Percentiles rank a stretch among this genome's conserved stretches.
Evolutionary conservation across 192 early-diverging fungal species (phyloP).

Genomic region (Geranomyces variabilis): DNA sequence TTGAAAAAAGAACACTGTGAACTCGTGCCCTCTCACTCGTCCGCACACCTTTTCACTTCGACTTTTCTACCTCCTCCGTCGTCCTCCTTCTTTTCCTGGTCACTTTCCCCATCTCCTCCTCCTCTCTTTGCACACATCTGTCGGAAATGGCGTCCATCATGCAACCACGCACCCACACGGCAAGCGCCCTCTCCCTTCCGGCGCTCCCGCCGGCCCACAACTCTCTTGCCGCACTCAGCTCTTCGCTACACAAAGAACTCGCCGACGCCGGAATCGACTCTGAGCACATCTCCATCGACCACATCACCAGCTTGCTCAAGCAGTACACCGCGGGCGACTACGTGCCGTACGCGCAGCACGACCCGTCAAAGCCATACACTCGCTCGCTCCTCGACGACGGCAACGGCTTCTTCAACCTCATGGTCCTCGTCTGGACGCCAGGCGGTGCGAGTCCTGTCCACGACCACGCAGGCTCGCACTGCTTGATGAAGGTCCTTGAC

Average conservation of each 20-base stretch:
- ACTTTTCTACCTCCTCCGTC: too few relatives aligned
- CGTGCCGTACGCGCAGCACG: conserved; percentile 71
- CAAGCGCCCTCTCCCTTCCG: too few relatives aligned
- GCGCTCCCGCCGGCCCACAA: neutral
- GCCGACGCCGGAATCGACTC: conserved; percentile 58
- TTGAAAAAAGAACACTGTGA: too few relatives aligned
- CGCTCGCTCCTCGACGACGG: conserved; percentile 89
- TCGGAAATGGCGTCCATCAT: too few relatives aligned
- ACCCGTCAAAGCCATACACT: conserved; percentile 70
- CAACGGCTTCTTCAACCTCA: conserved; percentile 90
- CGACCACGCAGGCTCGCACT: conserved; percentile 87
- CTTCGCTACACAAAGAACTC: conserved; percentile 53
- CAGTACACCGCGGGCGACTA: conserved; percentile 68
- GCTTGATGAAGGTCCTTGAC: conserved; percentile 88
- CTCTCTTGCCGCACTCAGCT: conserved; percentile 38
- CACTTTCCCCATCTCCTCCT: too few relatives aligned
- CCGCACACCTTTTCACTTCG: too few relatives aligned
- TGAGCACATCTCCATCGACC: conserved; percentile 49
- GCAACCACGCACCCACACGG: too few relatives aligned
- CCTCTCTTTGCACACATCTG: too few relatives aligned
- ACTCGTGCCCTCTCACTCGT: too few relatives aligned
- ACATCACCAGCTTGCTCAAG: conserved; percentile 64
- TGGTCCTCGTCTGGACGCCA: conserved; percentile 84
- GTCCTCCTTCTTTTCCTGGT: too few relatives aligned
- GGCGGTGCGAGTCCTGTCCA: conserved; percentile 80